These are phyloP conservation scores for Coemansia sp. DNA, from an alignment of 192 early-diverging fungal genomes.

Conservation along the genomic window DNA sequence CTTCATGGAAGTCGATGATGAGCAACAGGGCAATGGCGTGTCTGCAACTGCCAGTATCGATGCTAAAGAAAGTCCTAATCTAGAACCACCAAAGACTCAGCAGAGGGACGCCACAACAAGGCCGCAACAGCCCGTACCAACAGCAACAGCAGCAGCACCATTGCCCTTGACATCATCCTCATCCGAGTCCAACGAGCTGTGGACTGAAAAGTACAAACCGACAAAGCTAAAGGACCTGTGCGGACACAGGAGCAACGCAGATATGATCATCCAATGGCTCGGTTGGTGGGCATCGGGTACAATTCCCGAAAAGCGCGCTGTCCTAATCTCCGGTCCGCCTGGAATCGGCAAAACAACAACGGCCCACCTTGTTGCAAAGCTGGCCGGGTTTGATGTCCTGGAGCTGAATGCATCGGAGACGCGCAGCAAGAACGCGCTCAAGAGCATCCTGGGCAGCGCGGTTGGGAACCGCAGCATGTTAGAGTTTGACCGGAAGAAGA, in stretches of 20 bases:
- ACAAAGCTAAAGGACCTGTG: conserved; percentile 73
- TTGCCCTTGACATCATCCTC: conserved; percentile 18
- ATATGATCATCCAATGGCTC: conserved; percentile 75
- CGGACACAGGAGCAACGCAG: conserved; percentile 77
- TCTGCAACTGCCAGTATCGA: not conserved
- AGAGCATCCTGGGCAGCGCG: conserved; percentile 56
- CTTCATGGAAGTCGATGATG: not conserved
- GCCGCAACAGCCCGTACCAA: conserved; percentile 4
- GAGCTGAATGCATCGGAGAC: conserved; percentile 99
- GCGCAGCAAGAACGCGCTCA: conserved; percentile 84
- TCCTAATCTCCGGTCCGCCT: conserved; percentile 91
- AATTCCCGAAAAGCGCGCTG: conserved; percentile 53
- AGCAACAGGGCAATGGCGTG: not conserved
- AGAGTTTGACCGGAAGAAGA: conserved; percentile 52
- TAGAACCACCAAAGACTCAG: not conserved
- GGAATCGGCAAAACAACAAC: conserved; percentile 98
- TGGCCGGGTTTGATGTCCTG: conserved; percentile 76
- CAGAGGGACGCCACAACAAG: not conserved
- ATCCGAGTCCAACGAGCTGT: conserved; percentile 55
- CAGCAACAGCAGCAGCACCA: not conserved
- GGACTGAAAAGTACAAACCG: conserved; percentile 96
- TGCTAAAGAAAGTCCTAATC: not conserved
- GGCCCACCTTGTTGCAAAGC: conserved; percentile 81
- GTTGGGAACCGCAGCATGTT: conserved; percentile 63
- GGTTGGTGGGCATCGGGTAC: conserved; percentile 61